Conservation (phyloP, 78 protist genomes). For the Dictyostelium brefeldianum region DNA sequence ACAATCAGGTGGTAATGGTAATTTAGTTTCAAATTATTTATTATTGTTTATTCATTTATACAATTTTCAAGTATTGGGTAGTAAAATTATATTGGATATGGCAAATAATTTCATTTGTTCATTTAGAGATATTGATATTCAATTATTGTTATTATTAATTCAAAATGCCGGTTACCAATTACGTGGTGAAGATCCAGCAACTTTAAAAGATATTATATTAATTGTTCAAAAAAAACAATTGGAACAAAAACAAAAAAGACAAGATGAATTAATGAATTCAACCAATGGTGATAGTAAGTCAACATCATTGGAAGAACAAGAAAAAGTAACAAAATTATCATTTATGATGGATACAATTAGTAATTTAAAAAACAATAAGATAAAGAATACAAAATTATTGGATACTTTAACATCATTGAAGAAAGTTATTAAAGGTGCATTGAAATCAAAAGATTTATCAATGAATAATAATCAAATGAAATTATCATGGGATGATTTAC, state of each 20-base stretch:
- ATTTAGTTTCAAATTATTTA: constrained; percentile 26
- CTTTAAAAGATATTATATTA: constrained; percentile 68
- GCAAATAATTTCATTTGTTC: constrained; percentile 43
- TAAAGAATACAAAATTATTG: constrained; percentile 42
- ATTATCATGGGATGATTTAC: constrained; percentile 38
- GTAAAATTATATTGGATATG: constrained; percentile 52
- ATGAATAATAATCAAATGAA: constrained; percentile 19
- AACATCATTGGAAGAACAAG: neutral
- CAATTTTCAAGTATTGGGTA: constrained; percentile 62
- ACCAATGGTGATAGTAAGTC: neutral
- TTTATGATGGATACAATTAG: constrained; percentile 79
- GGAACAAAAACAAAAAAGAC: constrained; percentile 20
- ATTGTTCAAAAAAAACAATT: constrained; percentile 61
- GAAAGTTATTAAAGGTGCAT: constrained; percentile 41
- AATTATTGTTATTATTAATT: constrained; percentile 54
- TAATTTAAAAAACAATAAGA: constrained; percentile 76
- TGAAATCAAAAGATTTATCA: constrained; percentile 36
- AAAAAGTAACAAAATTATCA: constrained; percentile 28
- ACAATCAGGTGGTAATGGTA: neutral
- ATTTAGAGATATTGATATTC: constrained; percentile 57
- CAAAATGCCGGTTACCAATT: constrained; percentile 78
- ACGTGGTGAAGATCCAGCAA: constrained; percentile 74
- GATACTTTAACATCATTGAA: constrained; percentile 43
- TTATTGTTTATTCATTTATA: constrained; percentile 63
- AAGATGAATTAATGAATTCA: neutral